Evolutionary conservation across 2,329 filamentous ascomycete genomes (phyloP), one percentile per base, ranked within the genome.

Genomic region (Sclerotinia spermophila): DNA sequence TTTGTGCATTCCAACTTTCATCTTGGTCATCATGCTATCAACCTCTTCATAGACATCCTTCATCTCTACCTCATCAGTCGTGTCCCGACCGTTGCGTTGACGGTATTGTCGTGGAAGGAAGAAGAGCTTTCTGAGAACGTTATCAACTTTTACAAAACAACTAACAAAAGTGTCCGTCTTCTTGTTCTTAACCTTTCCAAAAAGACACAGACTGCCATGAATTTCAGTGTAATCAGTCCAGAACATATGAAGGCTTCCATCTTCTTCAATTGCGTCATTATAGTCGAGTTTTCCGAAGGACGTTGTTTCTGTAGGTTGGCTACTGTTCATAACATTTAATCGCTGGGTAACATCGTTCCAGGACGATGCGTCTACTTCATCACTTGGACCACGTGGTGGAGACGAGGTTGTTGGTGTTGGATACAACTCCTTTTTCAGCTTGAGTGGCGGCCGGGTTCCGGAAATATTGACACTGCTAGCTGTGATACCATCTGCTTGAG

Each of bases 171-270:
- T 84, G 67, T 87, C 89, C 1, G 88, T 92, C 77, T 89, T 91
- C 81, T 94, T 97, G 82, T 97, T 94, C 77, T 94, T 89, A 35
- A 97, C 95, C 79, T 99, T 99, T 74, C 96, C 96, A 78, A 99
- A 98, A 17, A 99, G 86, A 80, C 94, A 98, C 15, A 99, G 84
- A 75, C 90, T 96, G 71, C 95, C 95, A 77, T 94, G 94, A 79
- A 97, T 84, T 79, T 99, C 96, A 0, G 91, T 93, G 78, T 97
- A 99, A 81, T 99, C 96, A 11, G 92, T 91, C 96, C 96, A 99
- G 83, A 97, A 99, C 83, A 99, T 93, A 75, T 91, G 90, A 42
- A 99, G 84, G 76, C 92, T 96, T 48, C 95, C 96, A 78, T 99
- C 94, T 73, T 92, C 89, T 80, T 98, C 95, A n/a, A 97, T 82